phyloP scores from a whole-genome alignment of 2,329 filamentous ascomycete species.

The Coniochaeta hoffmannii region DNA sequence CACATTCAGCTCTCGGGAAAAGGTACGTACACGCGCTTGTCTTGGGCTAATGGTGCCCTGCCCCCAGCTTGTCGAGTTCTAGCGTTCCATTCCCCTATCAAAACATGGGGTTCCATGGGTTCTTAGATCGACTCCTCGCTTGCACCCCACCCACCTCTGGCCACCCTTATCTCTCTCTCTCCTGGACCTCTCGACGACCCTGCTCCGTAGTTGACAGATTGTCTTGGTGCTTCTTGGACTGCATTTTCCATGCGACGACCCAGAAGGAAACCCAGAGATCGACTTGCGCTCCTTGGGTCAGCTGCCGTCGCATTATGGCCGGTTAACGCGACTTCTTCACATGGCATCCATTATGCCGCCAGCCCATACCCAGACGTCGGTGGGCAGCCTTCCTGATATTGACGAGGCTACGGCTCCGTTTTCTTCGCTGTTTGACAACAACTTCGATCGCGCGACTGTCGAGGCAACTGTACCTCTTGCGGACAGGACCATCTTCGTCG shows the following conservation, averaged over 20 bases:
- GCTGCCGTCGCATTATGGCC: not conserved
- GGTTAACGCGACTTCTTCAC: not conserved
- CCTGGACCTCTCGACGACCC: not conserved
- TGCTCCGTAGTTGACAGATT: not conserved
- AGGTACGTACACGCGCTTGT: not conserved
- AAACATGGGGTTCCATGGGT: not conserved
- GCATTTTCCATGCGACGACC: not conserved
- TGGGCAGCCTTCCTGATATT: slow-evolving; percentile 16
- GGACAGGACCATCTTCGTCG: slow-evolving; percentile 18
- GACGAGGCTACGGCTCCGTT: slow-evolving; percentile 17
- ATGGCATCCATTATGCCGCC: not conserved
- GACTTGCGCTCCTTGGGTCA: not conserved
- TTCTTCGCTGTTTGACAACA: slow-evolving; percentile 16
- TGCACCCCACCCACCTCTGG: not conserved
- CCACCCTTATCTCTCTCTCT: not conserved
- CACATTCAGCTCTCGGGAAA: not conserved
- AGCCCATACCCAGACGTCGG: slow-evolving; percentile 4
- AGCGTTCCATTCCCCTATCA: not conserved
- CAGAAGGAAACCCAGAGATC: not conserved
- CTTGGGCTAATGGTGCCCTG: not conserved
- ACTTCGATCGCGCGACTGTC: slow-evolving; percentile 17
- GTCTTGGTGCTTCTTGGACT: not conserved
- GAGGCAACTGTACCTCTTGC: slow-evolving; percentile 18
- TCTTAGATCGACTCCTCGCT: not conserved
- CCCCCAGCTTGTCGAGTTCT: not conserved